Percentiles rank a stretch among this genome's conserved stretches.
These are phyloP conservation scores for Sambucus nigra DNA, from an alignment of 129 eudicot genomes.

Conservation along the genomic window DNA sequence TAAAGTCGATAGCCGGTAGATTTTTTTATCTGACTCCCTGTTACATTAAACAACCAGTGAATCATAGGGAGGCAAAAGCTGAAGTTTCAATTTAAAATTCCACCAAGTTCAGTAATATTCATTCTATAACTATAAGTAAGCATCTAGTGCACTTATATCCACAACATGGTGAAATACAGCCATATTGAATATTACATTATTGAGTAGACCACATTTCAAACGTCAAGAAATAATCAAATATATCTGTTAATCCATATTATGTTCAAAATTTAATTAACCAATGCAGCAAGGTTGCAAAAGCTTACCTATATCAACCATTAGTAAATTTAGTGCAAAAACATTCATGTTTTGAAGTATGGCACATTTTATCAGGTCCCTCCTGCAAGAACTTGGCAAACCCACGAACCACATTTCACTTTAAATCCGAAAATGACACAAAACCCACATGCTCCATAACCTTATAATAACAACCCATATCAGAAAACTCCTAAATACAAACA, in stretches of 20 bases:
- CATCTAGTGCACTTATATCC: not conserved
- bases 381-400: too few species aligned
- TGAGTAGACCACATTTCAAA: not conserved
- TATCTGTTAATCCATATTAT: too few species aligned
- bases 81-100: too few species aligned
- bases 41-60: not conserved
- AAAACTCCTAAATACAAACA: not conserved
- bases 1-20: conserved; percentile 18
- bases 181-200: not conserved
- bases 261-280: too few species aligned
- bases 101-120: not conserved
- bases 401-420: too few species aligned
- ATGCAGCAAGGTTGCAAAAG: too few species aligned
- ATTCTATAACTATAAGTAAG: not conserved
- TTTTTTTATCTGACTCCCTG: conserved; percentile 24
- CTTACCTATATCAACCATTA: too few species aligned
- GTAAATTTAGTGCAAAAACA: too few species aligned
- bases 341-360: too few species aligned
- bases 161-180: not conserved
- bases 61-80: not conserved
- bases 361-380: too few species aligned
- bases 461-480: not conserved
- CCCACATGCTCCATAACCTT: not conserved
- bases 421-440: too few species aligned
- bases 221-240: not conserved